Evolutionary conservation across 192 early-diverging fungal genomes (phyloP), one percentile per base, ranked within the genome.

Genomic region (Coemansia sp.): DNA sequence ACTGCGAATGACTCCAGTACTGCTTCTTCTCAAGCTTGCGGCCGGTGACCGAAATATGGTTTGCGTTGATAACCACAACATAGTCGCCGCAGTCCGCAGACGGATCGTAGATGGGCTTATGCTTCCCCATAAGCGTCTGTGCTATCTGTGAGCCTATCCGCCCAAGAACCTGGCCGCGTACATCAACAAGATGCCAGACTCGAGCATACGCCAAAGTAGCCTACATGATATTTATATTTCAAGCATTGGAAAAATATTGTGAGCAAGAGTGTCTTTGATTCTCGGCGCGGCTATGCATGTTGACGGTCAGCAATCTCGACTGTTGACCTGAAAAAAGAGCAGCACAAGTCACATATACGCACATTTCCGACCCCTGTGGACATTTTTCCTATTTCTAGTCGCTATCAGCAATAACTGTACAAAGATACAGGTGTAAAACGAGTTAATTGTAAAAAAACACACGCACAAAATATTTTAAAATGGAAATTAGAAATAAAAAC

Each of bases 41-140:
- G 42, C 94, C 95, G 32, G 92, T 89, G 13, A 95, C 86, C 18
- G 75, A 81, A 11, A 95, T 75, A 66, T 92, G 88, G 60, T 87
- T 87, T 32, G 95, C 93, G 70, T 98, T 98, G 66, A 94, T 90
- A 13, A 98, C 93, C 2, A 98, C 95, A 0, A 98, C 97, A 71
- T 95, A 95, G 75, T 98, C 97, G 44, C 97, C 97, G 76, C 89
- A 90, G 81, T 98, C 97, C 16, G 89, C 84, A 54, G 93, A 92
- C 44, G 93, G 95, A 71, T 95, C 86, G 69, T 87, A 95, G 50
- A 92, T 92, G 23, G 95, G 95, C 88, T 97, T 97, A 84, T 98
- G 93, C 76, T 98, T 98, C 39, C 97, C 97, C 85, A 95, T 92
- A 44, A 98, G 87, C 18, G 94, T 95, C 47, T 92, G 92, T 69